Base-by-base conservation (phyloP, 768 basidiomycete species). In the Butyriboletus loyo region DNA sequence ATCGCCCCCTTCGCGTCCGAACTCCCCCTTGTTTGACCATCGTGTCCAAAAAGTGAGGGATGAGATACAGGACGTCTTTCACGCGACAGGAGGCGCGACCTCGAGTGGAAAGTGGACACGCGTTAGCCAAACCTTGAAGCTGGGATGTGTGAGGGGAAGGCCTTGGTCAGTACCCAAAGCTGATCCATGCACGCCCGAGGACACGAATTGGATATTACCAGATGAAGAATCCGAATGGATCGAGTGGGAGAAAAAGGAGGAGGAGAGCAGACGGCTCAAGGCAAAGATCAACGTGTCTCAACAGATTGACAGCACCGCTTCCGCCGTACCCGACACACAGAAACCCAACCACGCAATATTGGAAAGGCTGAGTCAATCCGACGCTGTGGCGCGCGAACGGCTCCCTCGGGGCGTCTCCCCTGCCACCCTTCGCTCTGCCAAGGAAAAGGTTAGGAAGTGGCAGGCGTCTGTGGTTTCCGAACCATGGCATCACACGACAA, bases 221-320 rank as follows among this genome's bases (percentile, higher is more conserved):
- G 71, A 72, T 24, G 76, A 74, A 17, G 81, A 83, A 60, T 71
- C 71, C 40, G 75, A 77, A 32, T 81, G 81, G 80, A 54, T 68
- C 14, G 71, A 72, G 24, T 77, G 73, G 72, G 80, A 81, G 64
- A 66, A 55, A 52, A 65, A 59, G 54, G 63, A 58, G 45, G 57
- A 60, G 49, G 61, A 60, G 31, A 34, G 31, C 5, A 59, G 56
- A 36, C 50, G 60, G 17, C 46, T 58, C 42, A 64, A 56, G 40
- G 52, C 40, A 38, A 63, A 54, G 43, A 59, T 53, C 1, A 60
- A 54, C 8, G 39, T 44, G 8, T 49, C 58, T 15, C 62, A 56
- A 42, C 55, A 44, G 21, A 42, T 24, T 15, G 46, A 24, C 38
- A 44, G 15, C 11, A 19, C 13, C 34, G 4, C 36, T 45, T 55